Evolutionary conservation across 2,329 filamentous ascomycete genomes (phyloP).

Genomic region (Alternaria panax): DNA sequence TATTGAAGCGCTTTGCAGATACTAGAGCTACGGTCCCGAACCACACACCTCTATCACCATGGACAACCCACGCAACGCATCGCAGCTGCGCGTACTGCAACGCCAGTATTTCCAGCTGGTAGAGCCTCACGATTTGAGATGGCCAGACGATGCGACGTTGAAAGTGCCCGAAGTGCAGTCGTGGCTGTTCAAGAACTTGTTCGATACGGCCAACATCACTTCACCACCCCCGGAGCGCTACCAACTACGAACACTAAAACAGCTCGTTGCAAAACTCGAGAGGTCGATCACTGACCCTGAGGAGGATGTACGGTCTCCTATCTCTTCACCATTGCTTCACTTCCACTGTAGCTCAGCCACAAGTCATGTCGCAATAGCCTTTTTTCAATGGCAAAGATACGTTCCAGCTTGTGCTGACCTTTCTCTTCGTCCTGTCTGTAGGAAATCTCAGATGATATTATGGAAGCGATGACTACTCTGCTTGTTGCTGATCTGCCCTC

Average conservation of each 20-base stretch:
- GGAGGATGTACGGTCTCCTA: slow-evolving; percentile 74
- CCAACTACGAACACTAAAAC: slow-evolving; percentile 74
- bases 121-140: slow-evolving; percentile 66
- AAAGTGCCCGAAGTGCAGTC: slow-evolving; percentile 69
- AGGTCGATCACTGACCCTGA: slow-evolving; percentile 80
- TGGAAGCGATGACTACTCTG: slow-evolving; percentile 71
- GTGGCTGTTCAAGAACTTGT: slow-evolving; percentile 70
- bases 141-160: slow-evolving; percentile 67
- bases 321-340: slow-evolving; percentile 26
- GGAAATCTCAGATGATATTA: slow-evolving; percentile 85
- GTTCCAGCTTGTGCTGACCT: slow-evolving; percentile 31
- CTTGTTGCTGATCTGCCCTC: slow-evolving; percentile 70
- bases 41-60: slow-evolving; percentile 12
- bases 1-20: not conserved
- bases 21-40: not conserved
- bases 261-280: slow-evolving; percentile 74
- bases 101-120: slow-evolving; percentile 82
- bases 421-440: slow-evolving; percentile 52
- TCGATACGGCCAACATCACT: slow-evolving; percentile 63
- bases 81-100: slow-evolving; percentile 59
- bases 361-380: not conserved
- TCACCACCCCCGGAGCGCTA: slow-evolving; percentile 73
- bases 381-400: not conserved
- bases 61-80: slow-evolving; percentile 13
- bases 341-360: not conserved